Evolutionary conservation across 495 filamentous ascomycete genomes (phyloP).

Genomic region (Lasiosphaeris hirsuta): DNA sequence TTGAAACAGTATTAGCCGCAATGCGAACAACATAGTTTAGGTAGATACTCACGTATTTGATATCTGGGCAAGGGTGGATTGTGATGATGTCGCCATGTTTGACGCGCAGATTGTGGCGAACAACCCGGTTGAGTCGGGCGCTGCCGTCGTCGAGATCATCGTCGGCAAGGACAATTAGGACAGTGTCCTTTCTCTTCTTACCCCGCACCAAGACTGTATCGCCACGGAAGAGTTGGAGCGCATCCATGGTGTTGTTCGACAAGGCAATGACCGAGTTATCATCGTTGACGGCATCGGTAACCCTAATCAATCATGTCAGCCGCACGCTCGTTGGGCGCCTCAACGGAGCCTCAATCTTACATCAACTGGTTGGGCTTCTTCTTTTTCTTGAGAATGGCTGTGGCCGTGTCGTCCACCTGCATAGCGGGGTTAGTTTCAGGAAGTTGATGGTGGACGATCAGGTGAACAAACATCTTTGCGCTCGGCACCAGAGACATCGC

Average conservation of each 20-base stretch:
- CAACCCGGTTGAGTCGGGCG: slow-evolving; percentile 94
- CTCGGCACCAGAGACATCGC: slow-evolving; percentile 86
- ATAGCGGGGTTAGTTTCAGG: slow-evolving; percentile 20
- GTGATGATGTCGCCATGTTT: slow-evolving; percentile 98
- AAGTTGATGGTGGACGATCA: slow-evolving; percentile 14
- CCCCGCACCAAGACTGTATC: slow-evolving; percentile 97
- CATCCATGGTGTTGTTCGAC: slow-evolving; percentile 99
- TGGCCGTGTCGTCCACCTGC: slow-evolving; percentile 88
- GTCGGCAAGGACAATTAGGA: slow-evolving; percentile 93
- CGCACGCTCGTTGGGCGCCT: neutral
- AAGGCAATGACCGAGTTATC: slow-evolving; percentile 99
- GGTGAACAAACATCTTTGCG: slow-evolving; percentile 71
- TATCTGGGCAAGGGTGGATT: slow-evolving; percentile 98
- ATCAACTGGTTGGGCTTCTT: slow-evolving; percentile 99
- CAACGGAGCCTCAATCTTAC: slow-evolving; percentile 48
- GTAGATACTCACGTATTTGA: slow-evolving; percentile 84
- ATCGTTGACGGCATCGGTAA: slow-evolving; percentile 97
- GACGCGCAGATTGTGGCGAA: slow-evolving; percentile 95
- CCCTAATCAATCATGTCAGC: slow-evolving; percentile 55
- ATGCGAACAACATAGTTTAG: too few relatives aligned
- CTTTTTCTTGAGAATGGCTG: slow-evolving; percentile 98
- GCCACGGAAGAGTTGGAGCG: slow-evolving; percentile 94
- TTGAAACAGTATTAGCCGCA: slow-evolving; percentile 31
- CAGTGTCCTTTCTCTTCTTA: slow-evolving; percentile 99
- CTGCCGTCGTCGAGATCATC: slow-evolving; percentile 97